Evolutionary conservation across 495 filamentous ascomycete species (phyloP), one percentile per base, ranked within the genome.

Genomic region (Hyaloscypha bicolor): DNA sequence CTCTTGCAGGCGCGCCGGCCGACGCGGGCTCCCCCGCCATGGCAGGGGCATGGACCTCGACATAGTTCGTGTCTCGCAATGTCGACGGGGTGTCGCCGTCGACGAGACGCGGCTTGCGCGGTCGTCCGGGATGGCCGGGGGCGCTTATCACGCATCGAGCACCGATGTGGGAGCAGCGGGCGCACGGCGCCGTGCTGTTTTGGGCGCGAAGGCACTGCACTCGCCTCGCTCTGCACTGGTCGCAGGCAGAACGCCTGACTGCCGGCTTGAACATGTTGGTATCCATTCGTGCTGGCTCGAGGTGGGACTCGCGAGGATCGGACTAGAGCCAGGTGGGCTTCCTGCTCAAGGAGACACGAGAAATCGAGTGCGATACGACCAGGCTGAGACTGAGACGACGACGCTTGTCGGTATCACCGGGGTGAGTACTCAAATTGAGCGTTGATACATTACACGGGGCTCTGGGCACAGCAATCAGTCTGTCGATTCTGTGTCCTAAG

Each of bases 151-250:
- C 53, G 22, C 53, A 56, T 25, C 16, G 16, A 19, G 22, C 53
- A 25, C 53, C 22, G 53, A 25, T 21, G 53, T 25, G 53, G 53
- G 22, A 19, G 53, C 53, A 56, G 22, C 53, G 53, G 53, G 53
- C 53, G 53, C 53, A 56, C 53, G 53, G 53, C 22, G 14, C 53
- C 53, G 53, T 56, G 53, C 53, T 56, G 16, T 56, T 25, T 25
- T 56, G 1, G 53, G 53, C 22, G 1, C 53, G 53, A 56, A 25
- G 53, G 22, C 53, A 56, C 16, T 25, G 53, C 16, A 56, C 53
- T 25, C 53, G 14, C 22, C 22, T 56, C 53, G 14, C 53, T 56
- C 53, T 56, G 53, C 53, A 56, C 22, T 25, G 53, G 22, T 56
- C 53, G 53, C 53, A 56, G 22, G 53, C 53, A 19, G 53, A 56